Evolutionary conservation across 306 rosid species (phyloP), one percentile per base, ranked within the genome.

Genomic region (Begonia fuchsioides): DNA sequence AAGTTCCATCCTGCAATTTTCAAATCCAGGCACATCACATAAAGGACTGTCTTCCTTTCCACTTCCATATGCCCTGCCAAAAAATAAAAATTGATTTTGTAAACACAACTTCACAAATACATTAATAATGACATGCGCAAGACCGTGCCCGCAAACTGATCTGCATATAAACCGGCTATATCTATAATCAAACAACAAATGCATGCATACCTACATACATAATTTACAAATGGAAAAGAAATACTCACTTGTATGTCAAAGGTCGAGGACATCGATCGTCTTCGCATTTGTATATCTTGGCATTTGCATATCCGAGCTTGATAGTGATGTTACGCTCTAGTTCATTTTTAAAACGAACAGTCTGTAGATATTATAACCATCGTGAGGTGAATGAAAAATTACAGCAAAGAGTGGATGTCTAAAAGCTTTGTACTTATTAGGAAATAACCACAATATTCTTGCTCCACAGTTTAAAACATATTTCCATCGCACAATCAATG

Each of bases 251-350:
- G 90, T 88, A 88, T 70, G 76, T 70, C 83, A 75, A 69, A 8
- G 97, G 97, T 69, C 97, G 83, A 13, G 90, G 80, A 72, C 97
- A 88, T 62, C 77, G 77, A 26, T 88, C 97, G 60, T 88, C 95
- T 60, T 83, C 97, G 61, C 97, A 88, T 64, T 66, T 76, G 60
- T 84, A 88, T 56, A 88, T 81, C 66, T 88, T 88, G 15, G 97
- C 97, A 70, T 88, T 88, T 3, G 97, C 97, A 66, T 88, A 88
- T 40, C 97, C 97, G 57, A 90, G 87, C 77, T 90, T 90, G 66
- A 88, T 88, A 13, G 97, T 88, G 58, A 88, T 88, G 67, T 88
- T 88, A 38, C 96, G 81, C 66, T 87, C 96, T 76, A 87, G 68
- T 68, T 88, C 97, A 64, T 88, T 88, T 66, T 88, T 88, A 58